Evolutionary conservation across 2,329 filamentous ascomycete species (phyloP).

Genomic region (Zasmidium angulare): DNA sequence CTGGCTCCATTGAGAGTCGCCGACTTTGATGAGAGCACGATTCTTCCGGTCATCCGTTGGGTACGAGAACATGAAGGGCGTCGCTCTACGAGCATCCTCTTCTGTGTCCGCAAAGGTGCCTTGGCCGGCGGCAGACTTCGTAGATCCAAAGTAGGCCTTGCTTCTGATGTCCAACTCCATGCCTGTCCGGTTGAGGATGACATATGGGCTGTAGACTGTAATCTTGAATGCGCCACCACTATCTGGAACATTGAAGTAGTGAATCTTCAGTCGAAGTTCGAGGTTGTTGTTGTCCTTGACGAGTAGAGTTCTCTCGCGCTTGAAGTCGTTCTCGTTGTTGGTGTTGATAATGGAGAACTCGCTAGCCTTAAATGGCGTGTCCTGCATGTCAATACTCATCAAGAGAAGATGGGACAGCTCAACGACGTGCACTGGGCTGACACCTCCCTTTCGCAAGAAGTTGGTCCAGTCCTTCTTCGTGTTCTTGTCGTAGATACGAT

Average conservation of each 20-base stretch:
- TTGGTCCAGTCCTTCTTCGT: constrained; percentile 99
- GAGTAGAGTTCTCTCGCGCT: constrained; percentile 72
- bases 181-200: constrained; percentile 93
- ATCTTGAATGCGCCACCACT: constrained; percentile 96
- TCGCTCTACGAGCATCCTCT: constrained; percentile 66
- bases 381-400: constrained; percentile 93
- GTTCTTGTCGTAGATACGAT: constrained; percentile 97
- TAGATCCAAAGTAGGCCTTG: constrained; percentile 82
- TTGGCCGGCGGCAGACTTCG: constrained; percentile 81
- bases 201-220: constrained; percentile 90
- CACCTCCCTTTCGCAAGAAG: constrained; percentile 91
- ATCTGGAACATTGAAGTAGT: constrained; percentile 87
- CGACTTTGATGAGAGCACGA: constrained; percentile 81
- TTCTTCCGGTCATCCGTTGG: constrained; percentile 87
- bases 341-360: constrained; percentile 98
- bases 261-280: constrained; percentile 75
- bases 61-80: constrained; percentile 96
- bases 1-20: constrained; percentile 92
- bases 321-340: constrained; percentile 82
- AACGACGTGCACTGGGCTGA: constrained; percentile 95
- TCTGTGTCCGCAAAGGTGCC: constrained; percentile 58
- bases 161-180: constrained; percentile 83
- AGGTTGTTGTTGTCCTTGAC: constrained; percentile 84
- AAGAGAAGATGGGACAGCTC: constrained; percentile 91
- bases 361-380: constrained; percentile 89